Conservation (phyloP, 805 yeast species). For the Jamesozyma rosinii region DNA sequence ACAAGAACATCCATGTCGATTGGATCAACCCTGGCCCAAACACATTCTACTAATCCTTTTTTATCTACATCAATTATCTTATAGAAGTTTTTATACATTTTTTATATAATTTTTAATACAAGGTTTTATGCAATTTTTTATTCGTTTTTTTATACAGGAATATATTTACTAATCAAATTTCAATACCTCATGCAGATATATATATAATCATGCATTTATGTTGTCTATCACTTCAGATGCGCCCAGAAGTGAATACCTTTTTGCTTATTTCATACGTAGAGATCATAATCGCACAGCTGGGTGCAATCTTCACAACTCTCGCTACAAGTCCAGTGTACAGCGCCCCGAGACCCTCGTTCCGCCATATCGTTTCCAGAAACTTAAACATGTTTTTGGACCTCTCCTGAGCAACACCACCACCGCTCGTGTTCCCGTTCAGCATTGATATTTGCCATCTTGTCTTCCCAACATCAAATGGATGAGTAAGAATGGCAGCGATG, state of each 20-base stretch:
- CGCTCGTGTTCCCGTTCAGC: slow-evolving; percentile 7
- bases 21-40: slow-evolving; percentile 81
- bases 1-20: slow-evolving; percentile 84
- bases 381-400: slow-evolving; percentile 47
- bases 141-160: background rate
- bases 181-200: background rate
- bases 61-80: too few relatives aligned
- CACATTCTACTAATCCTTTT: slow-evolving; percentile 1
- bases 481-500: slow-evolving; percentile 76
- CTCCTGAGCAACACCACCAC: slow-evolving; percentile 7
- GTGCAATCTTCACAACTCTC: slow-evolving; percentile 83
- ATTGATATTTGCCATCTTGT: slow-evolving; percentile 73
- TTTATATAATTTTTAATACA: background rate
- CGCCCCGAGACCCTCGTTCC: slow-evolving; percentile 70
- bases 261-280: slow-evolving; percentile 89
- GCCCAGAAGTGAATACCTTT: slow-evolving; percentile 30
- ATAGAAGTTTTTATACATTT: too few relatives aligned
- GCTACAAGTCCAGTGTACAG: slow-evolving; percentile 84
- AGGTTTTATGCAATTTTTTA: too few relatives aligned
- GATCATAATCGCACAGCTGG: slow-evolving; percentile 97
- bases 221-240: background rate
- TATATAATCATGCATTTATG: background rate
- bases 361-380: slow-evolving; percentile 53
- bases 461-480: slow-evolving; percentile 96
- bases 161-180: background rate